Conservation (phyloP, 106 monocot genomes). For the Iris macrosiphon region DNA sequence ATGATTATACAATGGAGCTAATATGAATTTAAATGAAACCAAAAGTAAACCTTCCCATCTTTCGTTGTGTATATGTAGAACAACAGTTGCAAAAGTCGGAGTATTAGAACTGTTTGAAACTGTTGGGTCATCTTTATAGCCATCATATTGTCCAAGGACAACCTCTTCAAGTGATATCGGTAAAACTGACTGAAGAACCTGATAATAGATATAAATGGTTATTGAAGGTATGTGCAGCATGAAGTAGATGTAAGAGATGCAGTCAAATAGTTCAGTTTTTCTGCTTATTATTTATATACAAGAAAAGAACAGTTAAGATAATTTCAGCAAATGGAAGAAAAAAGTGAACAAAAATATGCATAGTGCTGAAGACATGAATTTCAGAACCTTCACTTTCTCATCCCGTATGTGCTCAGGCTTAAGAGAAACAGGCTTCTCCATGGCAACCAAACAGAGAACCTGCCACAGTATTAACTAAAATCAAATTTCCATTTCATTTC, state of each 20-base stretch:
- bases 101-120: slow-evolving; percentile 85
- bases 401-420: slow-evolving; percentile 95
- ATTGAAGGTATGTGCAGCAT: no score
- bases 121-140: slow-evolving; percentile 92
- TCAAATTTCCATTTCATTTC: neutral
- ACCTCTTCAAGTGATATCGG: slow-evolving; percentile 79
- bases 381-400: slow-evolving; percentile 96
- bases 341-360: no score
- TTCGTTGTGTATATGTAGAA: slow-evolving; percentile 90
- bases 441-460: slow-evolving; percentile 98
- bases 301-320: no score
- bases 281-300: no score
- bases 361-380: neutral
- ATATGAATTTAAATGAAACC: slow-evolving; percentile 3
- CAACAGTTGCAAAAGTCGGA: slow-evolving; percentile 84
- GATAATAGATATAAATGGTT: no score
- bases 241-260: no score
- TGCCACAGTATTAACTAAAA: slow-evolving; percentile 11
- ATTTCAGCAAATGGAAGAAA: no score
- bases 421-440: slow-evolving; percentile 98
- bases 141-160: slow-evolving; percentile 96
- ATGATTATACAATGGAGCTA: neutral
- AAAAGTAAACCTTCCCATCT: slow-evolving; percentile 90
- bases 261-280: no score
- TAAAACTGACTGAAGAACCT: slow-evolving; percentile 96